phyloP scores from a whole-genome alignment of 768 basidiomycete genomes.

The Myochromella boudieri region DNA sequence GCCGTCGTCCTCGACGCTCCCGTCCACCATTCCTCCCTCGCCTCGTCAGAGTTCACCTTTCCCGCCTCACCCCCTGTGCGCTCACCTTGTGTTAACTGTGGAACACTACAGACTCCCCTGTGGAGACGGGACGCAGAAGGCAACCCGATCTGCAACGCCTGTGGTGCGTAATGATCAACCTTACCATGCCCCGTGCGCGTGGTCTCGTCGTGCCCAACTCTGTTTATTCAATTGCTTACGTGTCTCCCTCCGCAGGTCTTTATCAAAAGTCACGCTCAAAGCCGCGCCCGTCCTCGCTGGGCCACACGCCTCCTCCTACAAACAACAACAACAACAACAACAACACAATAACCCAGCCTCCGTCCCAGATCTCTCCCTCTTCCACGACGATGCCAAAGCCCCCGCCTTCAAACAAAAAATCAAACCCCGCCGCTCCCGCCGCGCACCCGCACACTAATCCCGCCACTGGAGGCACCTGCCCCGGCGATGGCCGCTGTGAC shows the following conservation, averaged over 20 bases:
- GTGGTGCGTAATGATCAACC: slow-evolving; percentile 63
- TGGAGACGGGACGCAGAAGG: slow-evolving; percentile 84
- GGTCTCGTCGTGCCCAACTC: neutral
- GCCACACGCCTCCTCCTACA: slow-evolving; percentile 35
- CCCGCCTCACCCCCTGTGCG: slow-evolving; percentile 22
- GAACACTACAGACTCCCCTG: slow-evolving; percentile 74
- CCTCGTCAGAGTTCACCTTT: slow-evolving; percentile 18
- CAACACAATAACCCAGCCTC: slow-evolving; percentile 11
- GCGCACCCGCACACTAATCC: slow-evolving; percentile 4
- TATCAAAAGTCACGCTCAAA: slow-evolving; percentile 83
- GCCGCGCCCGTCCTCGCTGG: slow-evolving; percentile 66
- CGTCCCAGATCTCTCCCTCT: too few species aligned
- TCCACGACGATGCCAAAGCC: slow-evolving; percentile 6
- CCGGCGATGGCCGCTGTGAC: slow-evolving; percentile 97
- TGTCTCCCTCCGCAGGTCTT: slow-evolving; percentile 51
- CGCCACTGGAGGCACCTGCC: slow-evolving; percentile 72
- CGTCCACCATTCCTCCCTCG: slow-evolving; percentile 11
- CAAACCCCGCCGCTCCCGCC: neutral
- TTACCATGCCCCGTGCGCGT: neutral
- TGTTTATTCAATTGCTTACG: slow-evolving; percentile 12
- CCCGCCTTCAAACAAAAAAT: slow-evolving; percentile 8
- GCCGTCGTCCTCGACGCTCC: slow-evolving; percentile 21
- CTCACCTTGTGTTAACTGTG: slow-evolving; percentile 70
- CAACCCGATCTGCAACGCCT: slow-evolving; percentile 86
- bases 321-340: slow-evolving; percentile 26